These are phyloP conservation scores for Datura wrightii DNA, from an alignment of 257 asterid genomes.

Conservation along the genomic window DNA sequence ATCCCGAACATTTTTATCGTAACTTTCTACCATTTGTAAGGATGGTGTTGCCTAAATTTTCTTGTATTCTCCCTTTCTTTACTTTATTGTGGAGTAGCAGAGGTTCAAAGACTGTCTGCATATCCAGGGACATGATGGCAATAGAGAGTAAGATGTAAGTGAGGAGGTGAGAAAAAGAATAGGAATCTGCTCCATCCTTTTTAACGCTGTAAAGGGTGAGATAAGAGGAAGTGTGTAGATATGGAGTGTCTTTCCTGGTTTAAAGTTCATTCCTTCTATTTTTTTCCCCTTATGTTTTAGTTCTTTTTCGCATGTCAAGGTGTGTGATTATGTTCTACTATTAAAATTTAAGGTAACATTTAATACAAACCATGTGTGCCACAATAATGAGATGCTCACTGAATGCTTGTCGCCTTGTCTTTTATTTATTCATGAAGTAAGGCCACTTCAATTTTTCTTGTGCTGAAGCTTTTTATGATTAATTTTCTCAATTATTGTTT, in stretches of 20 bases:
- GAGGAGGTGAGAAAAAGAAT: not conserved
- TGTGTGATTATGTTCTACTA: constrained; percentile 21
- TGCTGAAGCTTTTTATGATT: not conserved
- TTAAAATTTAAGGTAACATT: not conserved
- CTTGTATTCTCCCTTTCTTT: not conserved
- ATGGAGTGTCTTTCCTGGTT: not conserved
- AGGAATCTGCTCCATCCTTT: constrained; percentile 12
- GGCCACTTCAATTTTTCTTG: constrained; percentile 8
- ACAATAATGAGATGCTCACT: not conserved
- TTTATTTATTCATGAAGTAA: not conserved
- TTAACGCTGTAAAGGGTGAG: not conserved
- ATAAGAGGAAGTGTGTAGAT: not conserved
- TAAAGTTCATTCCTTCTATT: constrained; percentile 2
- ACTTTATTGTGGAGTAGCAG: not conserved
- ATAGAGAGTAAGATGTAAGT: constrained; percentile 18
- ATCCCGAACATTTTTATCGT: not conserved
- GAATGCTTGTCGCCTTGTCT: not conserved
- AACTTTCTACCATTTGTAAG: not conserved
- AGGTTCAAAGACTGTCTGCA: not conserved
- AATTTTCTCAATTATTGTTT: not conserved
- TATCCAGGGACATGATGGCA: constrained; percentile 1
- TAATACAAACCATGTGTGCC: not conserved
- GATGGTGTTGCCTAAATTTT: constrained; percentile 23
- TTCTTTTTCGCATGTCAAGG: constrained; percentile 15
- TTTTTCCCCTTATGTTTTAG: not conserved